Conservation (phyloP, 371 early-diverging fungal species). For the Dipsacomyces acuminosporus region DNA sequence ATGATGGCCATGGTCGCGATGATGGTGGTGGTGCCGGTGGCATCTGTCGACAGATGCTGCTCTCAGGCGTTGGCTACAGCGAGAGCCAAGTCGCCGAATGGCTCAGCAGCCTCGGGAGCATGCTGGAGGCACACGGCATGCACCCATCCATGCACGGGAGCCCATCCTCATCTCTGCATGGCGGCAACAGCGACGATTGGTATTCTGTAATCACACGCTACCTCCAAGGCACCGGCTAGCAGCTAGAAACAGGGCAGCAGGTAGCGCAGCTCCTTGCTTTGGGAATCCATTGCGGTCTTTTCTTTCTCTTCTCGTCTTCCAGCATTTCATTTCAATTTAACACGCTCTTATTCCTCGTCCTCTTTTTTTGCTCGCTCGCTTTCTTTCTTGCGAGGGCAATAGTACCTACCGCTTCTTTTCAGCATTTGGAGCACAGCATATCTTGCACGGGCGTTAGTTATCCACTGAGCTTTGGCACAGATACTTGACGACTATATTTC, state of each 20-base stretch:
- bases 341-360: no score
- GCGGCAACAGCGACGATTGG: conserved; percentile 8
- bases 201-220: conserved; percentile 11
- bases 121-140: background rate
- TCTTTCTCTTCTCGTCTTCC: background rate
- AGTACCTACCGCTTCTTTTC: no score
- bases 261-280: no score
- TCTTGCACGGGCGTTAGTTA: no score
- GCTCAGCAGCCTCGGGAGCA: background rate
- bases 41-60: conserved; percentile 1
- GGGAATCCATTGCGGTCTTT: background rate
- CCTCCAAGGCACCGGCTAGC: conserved; percentile 10
- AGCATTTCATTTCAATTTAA: no score
- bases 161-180: background rate
- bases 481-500: no score
- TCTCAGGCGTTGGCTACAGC: no score
- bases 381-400: no score
- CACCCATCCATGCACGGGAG: background rate
- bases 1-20: background rate
- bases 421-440: no score
- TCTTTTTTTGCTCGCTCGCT: no score
- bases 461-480: no score
- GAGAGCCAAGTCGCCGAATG: background rate
- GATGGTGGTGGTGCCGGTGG: background rate
- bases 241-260: no score